phyloP scores from a whole-genome alignment of 306 rosid species.

The Castanospermum australe region DNA sequence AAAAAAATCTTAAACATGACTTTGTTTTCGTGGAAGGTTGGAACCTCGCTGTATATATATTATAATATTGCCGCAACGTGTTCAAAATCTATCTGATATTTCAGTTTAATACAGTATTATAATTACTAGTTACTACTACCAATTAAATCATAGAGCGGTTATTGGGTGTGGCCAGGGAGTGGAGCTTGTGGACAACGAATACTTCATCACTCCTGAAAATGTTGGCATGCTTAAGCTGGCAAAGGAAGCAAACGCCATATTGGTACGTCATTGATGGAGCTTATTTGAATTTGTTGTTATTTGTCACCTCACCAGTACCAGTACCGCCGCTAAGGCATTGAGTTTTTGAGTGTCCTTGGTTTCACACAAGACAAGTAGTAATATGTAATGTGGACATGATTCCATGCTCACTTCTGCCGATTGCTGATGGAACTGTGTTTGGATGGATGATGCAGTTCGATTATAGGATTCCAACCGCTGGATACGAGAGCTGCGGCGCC shows the following conservation, averaged over 20 bases:
- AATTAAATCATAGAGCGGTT: constrained; percentile 25
- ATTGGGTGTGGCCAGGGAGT: constrained; percentile 57
- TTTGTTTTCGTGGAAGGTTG: not conserved
- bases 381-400: no score
- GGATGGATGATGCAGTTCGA: constrained; percentile 82
- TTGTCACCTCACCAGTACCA: no score
- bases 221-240: constrained; percentile 86
- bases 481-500: constrained; percentile 58
- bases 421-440: no score
- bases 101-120: not conserved
- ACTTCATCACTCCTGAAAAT: constrained; percentile 85
- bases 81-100: not conserved
- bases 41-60: not conserved
- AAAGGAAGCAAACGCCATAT: constrained; percentile 80
- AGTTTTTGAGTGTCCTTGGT: no score
- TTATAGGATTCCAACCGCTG: constrained; percentile 59
- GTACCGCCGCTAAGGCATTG: no score
- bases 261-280: constrained; percentile 44
- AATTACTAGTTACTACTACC: not conserved
- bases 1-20: no score
- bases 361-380: no score
- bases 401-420: no score
- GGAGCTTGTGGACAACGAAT: constrained; percentile 75
- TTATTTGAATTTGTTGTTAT: not conserved
- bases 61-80: not conserved